phyloP scores from a whole-genome alignment of 306 rosid species.

The Luffa acutangula region DNA sequence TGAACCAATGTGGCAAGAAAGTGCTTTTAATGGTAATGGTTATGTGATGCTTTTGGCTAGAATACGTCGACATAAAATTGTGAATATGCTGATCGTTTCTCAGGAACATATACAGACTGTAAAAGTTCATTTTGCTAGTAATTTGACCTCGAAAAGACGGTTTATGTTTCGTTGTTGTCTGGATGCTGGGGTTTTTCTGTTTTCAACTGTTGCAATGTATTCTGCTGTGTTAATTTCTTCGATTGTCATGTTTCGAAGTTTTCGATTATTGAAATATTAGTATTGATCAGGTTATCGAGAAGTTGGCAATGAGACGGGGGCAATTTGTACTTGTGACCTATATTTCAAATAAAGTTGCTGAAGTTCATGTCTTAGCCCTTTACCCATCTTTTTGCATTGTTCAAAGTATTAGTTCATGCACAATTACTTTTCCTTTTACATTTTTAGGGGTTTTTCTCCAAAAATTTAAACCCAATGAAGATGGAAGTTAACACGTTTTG shows the following conservation, averaged over 20 bases:
- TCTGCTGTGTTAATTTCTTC: not conserved
- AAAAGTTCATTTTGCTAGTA: not conserved
- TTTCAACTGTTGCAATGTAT: not conserved
- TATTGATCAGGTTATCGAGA: not conserved
- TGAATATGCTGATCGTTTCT: not conserved
- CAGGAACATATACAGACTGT: not conserved
- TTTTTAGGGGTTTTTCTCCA: not conserved
- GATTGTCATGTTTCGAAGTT: not conserved
- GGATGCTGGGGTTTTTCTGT: not conserved
- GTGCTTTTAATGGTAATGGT: not conserved
- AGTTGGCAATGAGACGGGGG: not conserved
- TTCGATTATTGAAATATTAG: not conserved
- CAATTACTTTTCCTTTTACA: not conserved
- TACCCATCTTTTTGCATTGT: not conserved
- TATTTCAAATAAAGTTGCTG: not conserved
- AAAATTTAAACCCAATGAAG: too few species aligned
- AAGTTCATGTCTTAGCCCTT: not conserved
- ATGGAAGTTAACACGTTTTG: too few species aligned
- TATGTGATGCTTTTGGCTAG: not conserved
- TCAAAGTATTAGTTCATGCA: too few species aligned
- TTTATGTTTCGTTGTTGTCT: not conserved
- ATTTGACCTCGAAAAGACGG: not conserved
- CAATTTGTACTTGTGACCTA: not conserved
- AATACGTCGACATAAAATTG: slow-evolving; percentile 10
- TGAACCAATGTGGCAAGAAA: not conserved